phyloP scores from a whole-genome alignment of 106 monocot species.

The Alisma plantagoaquatica region DNA sequence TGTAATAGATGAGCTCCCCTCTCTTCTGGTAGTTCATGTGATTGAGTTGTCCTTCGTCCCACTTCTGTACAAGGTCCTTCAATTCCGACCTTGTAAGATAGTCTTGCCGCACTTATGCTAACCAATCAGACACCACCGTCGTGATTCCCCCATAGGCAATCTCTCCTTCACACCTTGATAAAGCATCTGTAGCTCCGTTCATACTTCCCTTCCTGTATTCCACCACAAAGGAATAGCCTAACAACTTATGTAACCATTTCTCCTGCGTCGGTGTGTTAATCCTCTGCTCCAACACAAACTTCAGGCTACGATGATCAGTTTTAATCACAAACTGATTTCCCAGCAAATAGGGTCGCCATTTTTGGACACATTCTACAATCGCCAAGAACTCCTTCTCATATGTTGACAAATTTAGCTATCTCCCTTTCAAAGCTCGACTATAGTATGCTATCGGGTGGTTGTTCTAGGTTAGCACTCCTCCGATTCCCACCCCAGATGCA shows the following conservation, averaged over 20 bases:
- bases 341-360: slow-evolving; percentile 4
- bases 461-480: neutral
- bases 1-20: no score
- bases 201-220: slow-evolving; percentile 1
- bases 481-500: neutral
- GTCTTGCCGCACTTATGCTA: no score
- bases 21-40: no score
- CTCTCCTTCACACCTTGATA: neutral
- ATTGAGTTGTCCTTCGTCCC: no score
- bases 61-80: no score
- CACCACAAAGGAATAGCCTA: neutral
- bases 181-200: neutral
- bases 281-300: slow-evolving; percentile 1
- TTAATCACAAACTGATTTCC: neutral
- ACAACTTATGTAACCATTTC: slow-evolving; percentile 6
- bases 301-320: slow-evolving; percentile 6
- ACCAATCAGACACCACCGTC: no score
- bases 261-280: slow-evolving; percentile 7
- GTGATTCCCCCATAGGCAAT: neutral
- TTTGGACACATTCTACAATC: neutral
- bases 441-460: neutral
- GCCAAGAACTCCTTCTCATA: slow-evolving; percentile 9
- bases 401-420: neutral
- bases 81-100: no score
- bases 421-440: neutral